A percentile compares a stretch with the other conserved stretches of the same genome.
Conservation (phyloP, 1,284 basidiomycete species). For the Naganishia sp. region DNA sequence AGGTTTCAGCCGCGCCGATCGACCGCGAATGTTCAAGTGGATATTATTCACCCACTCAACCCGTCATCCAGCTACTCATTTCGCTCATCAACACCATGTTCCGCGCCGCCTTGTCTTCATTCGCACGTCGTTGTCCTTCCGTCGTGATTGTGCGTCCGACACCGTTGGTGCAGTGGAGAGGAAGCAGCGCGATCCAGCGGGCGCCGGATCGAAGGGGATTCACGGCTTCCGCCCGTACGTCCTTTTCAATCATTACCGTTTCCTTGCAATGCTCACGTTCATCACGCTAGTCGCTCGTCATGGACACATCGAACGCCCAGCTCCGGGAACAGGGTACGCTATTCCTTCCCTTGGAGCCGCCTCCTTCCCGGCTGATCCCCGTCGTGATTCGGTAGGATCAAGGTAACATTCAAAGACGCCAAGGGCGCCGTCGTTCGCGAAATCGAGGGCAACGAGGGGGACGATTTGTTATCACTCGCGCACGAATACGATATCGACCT, state of each 20-base stretch:
- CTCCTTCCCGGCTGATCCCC: not conserved
- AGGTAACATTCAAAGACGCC: constrained; percentile 83
- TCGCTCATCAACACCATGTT: constrained; percentile 3
- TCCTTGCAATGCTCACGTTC: not conserved
- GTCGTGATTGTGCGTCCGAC: not conserved
- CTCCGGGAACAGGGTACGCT: constrained; percentile 53
- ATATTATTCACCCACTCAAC: not conserved
- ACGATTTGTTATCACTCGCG: constrained; percentile 85
- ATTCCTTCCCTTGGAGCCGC: not conserved
- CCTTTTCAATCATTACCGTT: not conserved
- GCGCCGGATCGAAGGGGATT: not conserved
- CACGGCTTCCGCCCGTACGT: constrained; percentile 11
- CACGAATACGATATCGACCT: constrained; percentile 96
- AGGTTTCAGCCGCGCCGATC: not conserved
- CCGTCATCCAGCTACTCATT: not conserved
- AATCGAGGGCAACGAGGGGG: constrained; percentile 89
- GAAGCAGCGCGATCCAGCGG: no score
- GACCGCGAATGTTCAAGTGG: constrained; percentile 2
- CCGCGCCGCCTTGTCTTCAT: constrained; percentile 1
- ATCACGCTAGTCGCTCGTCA: constrained; percentile 46
- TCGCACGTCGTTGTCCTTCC: not conserved
- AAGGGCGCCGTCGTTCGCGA: constrained; percentile 82
- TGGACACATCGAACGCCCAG: constrained; percentile 61
- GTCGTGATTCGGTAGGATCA: constrained; percentile 63
- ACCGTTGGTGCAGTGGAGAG: not conserved